These are phyloP conservation scores for Omphalotus guepiniiformis DNA, from an alignment of 768 basidiomycete genomes.

Conservation along the genomic window DNA sequence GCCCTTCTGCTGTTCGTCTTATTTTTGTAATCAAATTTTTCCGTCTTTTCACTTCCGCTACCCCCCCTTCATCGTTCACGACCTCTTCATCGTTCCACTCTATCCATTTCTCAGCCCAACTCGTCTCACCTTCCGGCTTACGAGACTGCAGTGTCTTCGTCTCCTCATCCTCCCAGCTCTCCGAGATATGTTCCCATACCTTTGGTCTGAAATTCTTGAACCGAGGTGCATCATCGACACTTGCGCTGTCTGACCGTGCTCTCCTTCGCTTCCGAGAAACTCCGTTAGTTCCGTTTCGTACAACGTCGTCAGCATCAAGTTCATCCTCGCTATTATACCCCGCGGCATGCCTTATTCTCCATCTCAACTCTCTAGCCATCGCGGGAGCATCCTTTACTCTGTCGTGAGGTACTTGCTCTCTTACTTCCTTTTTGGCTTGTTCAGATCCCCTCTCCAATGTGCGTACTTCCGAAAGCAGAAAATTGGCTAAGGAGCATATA, in stretches of 20 bases:
- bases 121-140: conserved; percentile 33
- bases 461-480: conserved; percentile 74
- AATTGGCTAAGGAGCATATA: conserved; percentile 65
- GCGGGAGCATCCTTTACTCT: conserved; percentile 79
- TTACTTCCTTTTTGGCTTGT: conserved; percentile 67
- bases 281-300: conserved; percentile 22
- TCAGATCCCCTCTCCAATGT: conserved; percentile 70
- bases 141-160: conserved; percentile 32
- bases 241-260: conserved; percentile 21
- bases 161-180: conserved; percentile 38
- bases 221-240: conserved; percentile 15
- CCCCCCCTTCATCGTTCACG: conserved; percentile 30
- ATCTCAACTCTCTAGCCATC: conserved; percentile 78
- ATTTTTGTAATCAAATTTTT: conserved; percentile 54
- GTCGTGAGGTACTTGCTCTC: conserved; percentile 78
- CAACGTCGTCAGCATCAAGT: conserved; percentile 22
- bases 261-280: conserved; percentile 34
- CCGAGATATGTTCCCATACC: conserved; percentile 54
- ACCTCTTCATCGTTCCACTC: conserved; percentile 27
- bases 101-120: conserved; percentile 45
- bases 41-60: conserved; percentile 38
- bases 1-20: conserved; percentile 46
- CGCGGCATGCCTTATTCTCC: conserved; percentile 65
- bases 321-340: conserved; percentile 72
- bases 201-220: conserved; percentile 71